Base-by-base conservation (phyloP, 1,139 yeast genomes). In the Spencermartinsiella ligniputridi region DNA sequence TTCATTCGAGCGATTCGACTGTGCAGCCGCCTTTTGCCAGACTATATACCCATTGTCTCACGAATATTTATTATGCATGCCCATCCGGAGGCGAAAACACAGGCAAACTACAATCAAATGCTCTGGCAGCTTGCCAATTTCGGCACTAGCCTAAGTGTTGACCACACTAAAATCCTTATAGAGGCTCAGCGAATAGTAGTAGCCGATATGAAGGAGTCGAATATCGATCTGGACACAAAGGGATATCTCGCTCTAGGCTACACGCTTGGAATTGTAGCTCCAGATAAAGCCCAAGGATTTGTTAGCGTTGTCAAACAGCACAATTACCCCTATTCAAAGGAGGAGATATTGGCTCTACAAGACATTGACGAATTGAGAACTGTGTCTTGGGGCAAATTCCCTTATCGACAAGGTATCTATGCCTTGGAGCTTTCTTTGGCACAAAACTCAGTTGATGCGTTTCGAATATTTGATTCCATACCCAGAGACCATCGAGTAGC, bases 171-270 rank as follows among this genome's bases (percentile, higher is more conserved):
- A 15, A 44, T 51, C n/a, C 46, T 61, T 3, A 38, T 54, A 8
- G 54, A 52, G 21, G 63, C 64, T 1, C 63, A 60, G 40, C 46
- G 53, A 13, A 33, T 51, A 21, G 36, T 63, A 9, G 61, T 58
- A 0, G 46, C 41, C 9, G 48, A 47, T 3, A 56, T 61, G 54
- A 50, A 52, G 16, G 20, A 39, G 5, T 35, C 33, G 12, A 40
- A 33, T 1, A 33, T 55, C 2, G 42, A 36, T 2, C n/a, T 63
- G 3, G 68, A 63, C 41, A 52, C 62, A 2, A 63, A 63, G 43
- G 68, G 68, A 8, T 51, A 59, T 24, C 44, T 61, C 15, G 57
- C 62, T 1, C 42, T 63, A 18, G 63, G 64, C 2, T 60, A 55
- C 42, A 27, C 32, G n/a, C 8, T 27, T 8, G 32, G 13, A n/a